Evolutionary conservation across 2,329 filamentous ascomycete species (phyloP), one percentile per base, ranked within the genome.

Genomic region (Penicillium thymicola): DNA sequence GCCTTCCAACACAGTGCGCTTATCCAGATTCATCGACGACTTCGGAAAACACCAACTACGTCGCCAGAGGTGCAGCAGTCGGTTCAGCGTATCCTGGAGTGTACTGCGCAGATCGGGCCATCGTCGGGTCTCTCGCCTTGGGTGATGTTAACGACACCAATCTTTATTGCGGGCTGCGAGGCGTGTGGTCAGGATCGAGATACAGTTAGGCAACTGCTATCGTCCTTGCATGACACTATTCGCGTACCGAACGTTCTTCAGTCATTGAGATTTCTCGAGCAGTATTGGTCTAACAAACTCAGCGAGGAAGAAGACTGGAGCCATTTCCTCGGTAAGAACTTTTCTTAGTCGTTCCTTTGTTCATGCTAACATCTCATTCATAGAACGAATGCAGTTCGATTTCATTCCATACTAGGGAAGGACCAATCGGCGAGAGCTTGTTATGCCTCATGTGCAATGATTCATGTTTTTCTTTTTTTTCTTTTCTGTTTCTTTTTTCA

Each of bases 151-250:
- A 77, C 75, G 21, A 78, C 75, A 7, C 75, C 75, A 7, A 59
- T 78, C 6, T 78, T 78, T 54, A 76, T 75, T 43, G 75, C 75
- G 8, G 75, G 75, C 3, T 77, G 75, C 45, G 75, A 77, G 49
- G 74, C 75, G 18, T 61, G 69, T 6, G 73, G 67, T 2, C 63
- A 72, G 32, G 74, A 77, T 54, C 68, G 73, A 8, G 68, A 67
- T 32, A 66, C 63, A 11, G 70, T 76, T 14, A 65, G 68, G 34
- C 60, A 62, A 23, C 48, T 77, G 23, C 59, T 77, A 6, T 61
- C 65, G 0, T 67, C 67, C 28, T 62, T 76, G 44, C 71, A 76
- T 51, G 67, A 75, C 45, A 75, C 71, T 10, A 72, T 76, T 47
- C 70, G 72, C 7, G 72, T 77, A 8, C 73, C 75, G 30, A 77